Percentiles rank a stretch among this genome's conserved stretches.
Evolutionary conservation across 208 protist species (phyloP).

Genomic region (Acanthamoeba royreba): DNA sequence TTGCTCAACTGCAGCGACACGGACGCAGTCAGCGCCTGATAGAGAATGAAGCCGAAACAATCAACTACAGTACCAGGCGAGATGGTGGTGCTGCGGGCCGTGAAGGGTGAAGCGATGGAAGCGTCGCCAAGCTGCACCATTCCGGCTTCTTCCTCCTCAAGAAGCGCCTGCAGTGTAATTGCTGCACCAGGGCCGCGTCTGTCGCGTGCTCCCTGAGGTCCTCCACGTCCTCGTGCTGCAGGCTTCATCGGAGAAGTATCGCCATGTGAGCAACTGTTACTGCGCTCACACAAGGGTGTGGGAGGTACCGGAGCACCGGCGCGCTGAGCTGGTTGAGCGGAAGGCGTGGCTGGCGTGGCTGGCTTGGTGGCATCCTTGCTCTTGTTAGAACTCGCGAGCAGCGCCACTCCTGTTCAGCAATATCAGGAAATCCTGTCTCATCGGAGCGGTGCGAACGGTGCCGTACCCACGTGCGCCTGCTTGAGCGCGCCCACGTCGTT

Average conservation of each 20-base stretch:
- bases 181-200: constrained; percentile 15
- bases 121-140: constrained; percentile 82
- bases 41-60: background rate
- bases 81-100: constrained; percentile 64
- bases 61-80: background rate
- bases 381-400: background rate
- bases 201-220: background rate
- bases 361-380: too few relatives aligned
- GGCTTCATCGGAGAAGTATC: too few relatives aligned
- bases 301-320: too few relatives aligned
- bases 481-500: constrained; percentile 99
- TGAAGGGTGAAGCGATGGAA: constrained; percentile 90
- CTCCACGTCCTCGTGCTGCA: background rate
- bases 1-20: constrained; percentile 79
- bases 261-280: too few relatives aligned
- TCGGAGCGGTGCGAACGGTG: background rate
- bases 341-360: too few relatives aligned
- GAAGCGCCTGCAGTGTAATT: background rate
- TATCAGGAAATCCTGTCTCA: too few relatives aligned
- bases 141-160: constrained; percentile 50
- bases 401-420: background rate
- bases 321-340: too few relatives aligned
- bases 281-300: too few relatives aligned
- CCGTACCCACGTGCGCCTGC: constrained; percentile 94
- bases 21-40: background rate